Evolutionary conservation across 768 basidiomycete genomes (phyloP).

Genomic region (Suillus decipiens): DNA sequence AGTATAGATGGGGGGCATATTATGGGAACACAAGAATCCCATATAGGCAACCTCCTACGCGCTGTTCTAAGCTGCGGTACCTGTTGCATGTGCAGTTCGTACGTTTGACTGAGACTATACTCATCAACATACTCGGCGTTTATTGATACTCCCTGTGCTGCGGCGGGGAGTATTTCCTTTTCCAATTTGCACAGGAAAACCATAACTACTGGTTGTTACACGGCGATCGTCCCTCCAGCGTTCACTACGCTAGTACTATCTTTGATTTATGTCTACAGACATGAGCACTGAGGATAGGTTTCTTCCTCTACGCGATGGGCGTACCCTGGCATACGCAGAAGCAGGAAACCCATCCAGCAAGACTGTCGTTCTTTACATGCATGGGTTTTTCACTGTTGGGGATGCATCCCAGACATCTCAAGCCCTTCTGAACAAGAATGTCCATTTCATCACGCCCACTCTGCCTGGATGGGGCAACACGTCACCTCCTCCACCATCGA

Average conservation of each 20-base stretch:
- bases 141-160: neutral
- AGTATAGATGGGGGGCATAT: neutral
- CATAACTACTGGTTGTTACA: neutral
- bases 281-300: slow-evolving; percentile 10
- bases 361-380: slow-evolving; percentile 53
- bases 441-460: slow-evolving; percentile 52
- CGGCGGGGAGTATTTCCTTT: neutral
- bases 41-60: no score
- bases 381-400: slow-evolving; percentile 57
- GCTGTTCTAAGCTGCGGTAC: neutral
- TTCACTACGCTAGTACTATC: neutral
- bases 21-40: neutral
- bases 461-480: slow-evolving; percentile 62
- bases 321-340: slow-evolving; percentile 56
- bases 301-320: slow-evolving; percentile 37
- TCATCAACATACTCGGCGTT: neutral
- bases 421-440: slow-evolving; percentile 38
- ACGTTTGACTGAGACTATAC: neutral
- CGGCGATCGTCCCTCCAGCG: no score
- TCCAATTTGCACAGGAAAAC: neutral
- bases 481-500: slow-evolving; percentile 38
- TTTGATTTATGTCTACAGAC: slow-evolving; percentile 4
- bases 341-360: slow-evolving; percentile 51
- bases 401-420: slow-evolving; percentile 37
- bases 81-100: neutral